Percentiles rank a stretch among this genome's conserved stretches.
phyloP scores from a whole-genome alignment of 768 basidiomycete genomes.

The Lentinula sp. region DNA sequence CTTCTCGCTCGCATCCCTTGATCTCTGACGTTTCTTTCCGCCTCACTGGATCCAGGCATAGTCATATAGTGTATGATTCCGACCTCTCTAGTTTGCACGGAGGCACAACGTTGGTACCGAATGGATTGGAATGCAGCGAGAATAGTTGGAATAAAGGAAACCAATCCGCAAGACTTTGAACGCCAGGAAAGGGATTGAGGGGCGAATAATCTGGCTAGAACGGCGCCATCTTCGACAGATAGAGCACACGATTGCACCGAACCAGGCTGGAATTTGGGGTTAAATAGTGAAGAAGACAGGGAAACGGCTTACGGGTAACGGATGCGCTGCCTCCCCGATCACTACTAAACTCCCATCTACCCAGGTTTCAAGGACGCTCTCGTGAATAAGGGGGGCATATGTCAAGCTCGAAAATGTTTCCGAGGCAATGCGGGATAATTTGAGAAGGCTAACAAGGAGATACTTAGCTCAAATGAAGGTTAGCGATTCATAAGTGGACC shows the following conservation, averaged over 20 bases:
- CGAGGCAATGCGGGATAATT: conserved; percentile 19
- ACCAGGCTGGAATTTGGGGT: conserved; percentile 31
- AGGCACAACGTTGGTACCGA: conserved; percentile 39
- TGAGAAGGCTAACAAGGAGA: conserved; percentile 23
- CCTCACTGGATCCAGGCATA: conserved; percentile 31
- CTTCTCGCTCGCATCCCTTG: conserved; percentile 24
- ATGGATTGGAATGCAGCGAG: conserved; percentile 52
- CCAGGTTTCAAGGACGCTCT: conserved; percentile 44
- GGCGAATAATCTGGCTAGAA: conserved; percentile 55
- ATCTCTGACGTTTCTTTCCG: conserved; percentile 37
- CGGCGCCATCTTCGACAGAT: conserved; percentile 57
- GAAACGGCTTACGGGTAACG: conserved; percentile 38
- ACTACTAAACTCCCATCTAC: conserved; percentile 39
- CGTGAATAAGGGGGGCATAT: conserved; percentile 32
- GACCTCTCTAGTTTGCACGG: conserved; percentile 35
- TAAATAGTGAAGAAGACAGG: neutral
- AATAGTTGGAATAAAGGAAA: conserved; percentile 46
- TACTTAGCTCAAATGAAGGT: neutral
- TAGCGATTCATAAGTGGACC: neutral
- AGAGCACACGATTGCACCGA: conserved; percentile 43
- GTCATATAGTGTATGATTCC: conserved; percentile 38
- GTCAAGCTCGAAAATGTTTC: conserved; percentile 24
- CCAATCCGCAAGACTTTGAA: conserved; percentile 33
- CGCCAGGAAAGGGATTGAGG: conserved; percentile 46
- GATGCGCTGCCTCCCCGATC: conserved; percentile 52